Conservation (phyloP, 192 early-diverging fungal species). For the Lobosporangium transversale region DNA sequence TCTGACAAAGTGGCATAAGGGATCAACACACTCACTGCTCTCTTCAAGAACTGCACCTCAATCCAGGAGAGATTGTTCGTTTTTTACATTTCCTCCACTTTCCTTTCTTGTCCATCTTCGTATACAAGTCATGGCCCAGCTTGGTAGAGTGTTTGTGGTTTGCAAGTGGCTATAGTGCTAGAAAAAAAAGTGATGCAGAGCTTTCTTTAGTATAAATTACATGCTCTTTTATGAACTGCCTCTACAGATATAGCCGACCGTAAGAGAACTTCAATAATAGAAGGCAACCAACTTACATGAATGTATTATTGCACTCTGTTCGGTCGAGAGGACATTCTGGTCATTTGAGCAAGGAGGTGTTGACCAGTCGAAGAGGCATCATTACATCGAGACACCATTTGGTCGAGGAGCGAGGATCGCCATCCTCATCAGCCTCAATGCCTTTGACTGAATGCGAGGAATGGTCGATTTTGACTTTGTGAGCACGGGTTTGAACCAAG, state of each 20-base stretch:
- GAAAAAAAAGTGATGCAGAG: background rate
- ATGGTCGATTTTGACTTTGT: conserved; percentile 2
- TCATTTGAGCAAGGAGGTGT: too few species aligned
- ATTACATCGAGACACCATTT: too few species aligned
- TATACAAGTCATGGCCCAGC: conserved; percentile 80
- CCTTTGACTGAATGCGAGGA: conserved; percentile 28
- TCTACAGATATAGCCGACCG: conserved; percentile 1
- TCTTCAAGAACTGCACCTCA: conserved; percentile 96
- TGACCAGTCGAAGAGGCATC: too few species aligned
- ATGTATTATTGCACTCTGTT: conserved; percentile 97
- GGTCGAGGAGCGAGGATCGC: too few species aligned
- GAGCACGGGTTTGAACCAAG: conserved; percentile 18
- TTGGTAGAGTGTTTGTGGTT: conserved; percentile 98
- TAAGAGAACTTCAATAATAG: background rate
- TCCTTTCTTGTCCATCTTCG: conserved; percentile 91
- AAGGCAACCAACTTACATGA: conserved; percentile 73
- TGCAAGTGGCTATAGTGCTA: conserved; percentile 96
- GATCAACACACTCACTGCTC: conserved; percentile 92
- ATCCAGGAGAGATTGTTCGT: conserved; percentile 94
- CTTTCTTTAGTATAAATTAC: too few species aligned
- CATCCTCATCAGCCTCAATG: conserved; percentile 13
- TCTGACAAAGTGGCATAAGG: conserved; percentile 96
- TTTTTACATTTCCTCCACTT: conserved; percentile 97
- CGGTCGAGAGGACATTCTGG: too few species aligned
- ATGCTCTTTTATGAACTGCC: too few species aligned